These are phyloP conservation scores for Sugiyamaella paludigena DNA, from an alignment of 1,139 yeast species.

Conservation along the genomic window DNA sequence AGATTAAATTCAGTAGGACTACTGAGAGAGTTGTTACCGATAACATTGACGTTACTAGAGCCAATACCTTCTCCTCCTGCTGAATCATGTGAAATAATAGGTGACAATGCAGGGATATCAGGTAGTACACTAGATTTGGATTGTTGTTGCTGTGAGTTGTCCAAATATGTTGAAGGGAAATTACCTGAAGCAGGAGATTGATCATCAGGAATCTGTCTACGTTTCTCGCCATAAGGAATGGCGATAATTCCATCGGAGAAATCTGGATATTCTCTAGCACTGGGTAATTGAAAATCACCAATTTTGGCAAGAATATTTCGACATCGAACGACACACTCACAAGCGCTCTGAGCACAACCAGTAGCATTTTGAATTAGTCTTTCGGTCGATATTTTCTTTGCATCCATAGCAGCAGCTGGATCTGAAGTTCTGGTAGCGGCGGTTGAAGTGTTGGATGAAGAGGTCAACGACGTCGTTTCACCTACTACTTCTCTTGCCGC, in stretches of 20 bases:
- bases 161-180: neutral
- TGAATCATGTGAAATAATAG: constrained; percentile 17
- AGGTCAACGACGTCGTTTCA: neutral
- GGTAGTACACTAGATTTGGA: constrained; percentile 15
- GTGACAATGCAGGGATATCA: constrained; percentile 23
- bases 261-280: constrained; percentile 70
- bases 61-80: neutral
- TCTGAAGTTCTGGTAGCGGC: constrained; percentile 1
- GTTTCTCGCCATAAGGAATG: constrained; percentile 9
- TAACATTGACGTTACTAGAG: neutral
- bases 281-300: constrained; percentile 70
- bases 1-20: neutral
- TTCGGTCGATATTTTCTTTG: constrained; percentile 4
- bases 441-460: neutral
- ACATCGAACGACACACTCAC: constrained; percentile 46
- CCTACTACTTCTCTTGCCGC: constrained; percentile 15
- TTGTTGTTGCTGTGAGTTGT: neutral
- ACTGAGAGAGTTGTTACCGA: neutral
- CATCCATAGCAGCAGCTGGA: neutral
- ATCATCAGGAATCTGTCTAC: constrained; percentile 1
- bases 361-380: constrained; percentile 27
- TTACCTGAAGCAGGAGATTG: constrained; percentile 7
- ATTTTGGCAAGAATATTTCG: constrained; percentile 51
- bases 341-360: constrained; percentile 38
- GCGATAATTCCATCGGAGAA: constrained; percentile 62